These are phyloP conservation scores for Carex pumila DNA, from an alignment of 176 grass and related monocot species.

Conservation along the genomic window DNA sequence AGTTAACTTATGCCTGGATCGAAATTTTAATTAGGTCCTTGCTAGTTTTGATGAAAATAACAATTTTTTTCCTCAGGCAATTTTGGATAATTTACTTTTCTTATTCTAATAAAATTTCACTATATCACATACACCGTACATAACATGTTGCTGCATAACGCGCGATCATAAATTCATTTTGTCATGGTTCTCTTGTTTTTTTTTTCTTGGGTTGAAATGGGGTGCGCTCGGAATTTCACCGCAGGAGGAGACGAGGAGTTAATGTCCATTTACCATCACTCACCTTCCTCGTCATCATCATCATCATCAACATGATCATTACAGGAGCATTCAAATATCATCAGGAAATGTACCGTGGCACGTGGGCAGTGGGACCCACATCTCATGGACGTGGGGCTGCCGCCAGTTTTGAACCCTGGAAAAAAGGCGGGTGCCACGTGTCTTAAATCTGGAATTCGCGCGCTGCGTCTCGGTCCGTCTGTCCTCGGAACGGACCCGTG, in stretches of 20 bases:
- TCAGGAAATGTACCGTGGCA: not conserved
- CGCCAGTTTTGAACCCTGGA: conserved; percentile 8
- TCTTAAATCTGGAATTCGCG: not conserved
- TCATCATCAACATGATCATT: not conserved
- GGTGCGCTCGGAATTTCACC: not conserved
- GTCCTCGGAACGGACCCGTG: not conserved
- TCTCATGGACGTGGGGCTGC: not conserved
- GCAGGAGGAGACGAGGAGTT: not conserved
- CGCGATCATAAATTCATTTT: not conserved
- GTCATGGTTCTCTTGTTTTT: not conserved
- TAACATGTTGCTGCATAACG: no score
- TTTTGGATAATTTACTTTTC: no score
- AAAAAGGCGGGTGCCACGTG: conserved; percentile 1
- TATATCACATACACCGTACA: no score
- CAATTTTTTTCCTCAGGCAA: no score
- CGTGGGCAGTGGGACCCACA: not conserved
- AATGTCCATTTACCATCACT: not conserved
- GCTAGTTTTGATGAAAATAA: no score
- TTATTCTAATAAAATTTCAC: no score
- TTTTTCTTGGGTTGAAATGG: not conserved
- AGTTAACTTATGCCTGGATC: no score
- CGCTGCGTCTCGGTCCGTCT: conserved; percentile 10
- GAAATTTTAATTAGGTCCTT: no score
- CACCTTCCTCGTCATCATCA: not conserved
- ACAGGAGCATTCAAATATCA: not conserved